A percentile compares a stretch with the other conserved stretches of the same genome.
These are phyloP conservation scores for Allium fistulosum DNA, from an alignment of 106 monocot genomes.

Conservation along the genomic window DNA sequence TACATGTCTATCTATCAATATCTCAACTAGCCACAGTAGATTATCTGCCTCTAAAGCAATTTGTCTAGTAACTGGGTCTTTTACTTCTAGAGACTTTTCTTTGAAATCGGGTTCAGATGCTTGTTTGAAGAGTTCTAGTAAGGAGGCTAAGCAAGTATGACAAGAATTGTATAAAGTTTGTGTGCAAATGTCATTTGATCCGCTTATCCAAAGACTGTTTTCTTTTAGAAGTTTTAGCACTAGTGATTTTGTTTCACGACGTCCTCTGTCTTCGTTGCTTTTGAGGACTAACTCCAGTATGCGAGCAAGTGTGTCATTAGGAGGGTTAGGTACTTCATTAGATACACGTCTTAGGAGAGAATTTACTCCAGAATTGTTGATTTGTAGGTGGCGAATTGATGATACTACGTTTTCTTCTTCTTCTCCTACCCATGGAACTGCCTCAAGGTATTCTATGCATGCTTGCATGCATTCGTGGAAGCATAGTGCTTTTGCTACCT, in stretches of 20 bases:
- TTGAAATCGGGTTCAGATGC: conserved; percentile 45
- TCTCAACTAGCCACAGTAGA: conserved; percentile 82
- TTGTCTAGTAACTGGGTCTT: conserved; percentile 36
- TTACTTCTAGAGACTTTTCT: conserved; percentile 35
- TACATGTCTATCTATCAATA: conserved; percentile 61
- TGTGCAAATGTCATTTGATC: conserved; percentile 46
- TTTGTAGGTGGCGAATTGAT: conserved; percentile 49
- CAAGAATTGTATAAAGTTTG: conserved; percentile 76
- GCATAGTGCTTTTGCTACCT: conserved; percentile 87
- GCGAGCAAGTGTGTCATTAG: conserved; percentile 69
- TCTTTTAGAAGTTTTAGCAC: conserved; percentile 87
- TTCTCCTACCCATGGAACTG: conserved; percentile 92
- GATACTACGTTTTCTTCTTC: conserved; percentile 88
- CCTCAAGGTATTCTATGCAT: conserved; percentile 94
- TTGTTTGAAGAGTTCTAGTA: conserved; percentile 50
- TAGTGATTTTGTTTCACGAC: conserved; percentile 86
- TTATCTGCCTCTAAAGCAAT: conserved; percentile 82
- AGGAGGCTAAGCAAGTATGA: conserved; percentile 47
- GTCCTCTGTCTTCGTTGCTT: conserved; percentile 76
- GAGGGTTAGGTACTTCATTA: conserved; percentile 46
- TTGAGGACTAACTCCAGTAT: conserved; percentile 87
- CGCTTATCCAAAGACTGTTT: conserved; percentile 44
- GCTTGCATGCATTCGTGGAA: conserved; percentile 65
- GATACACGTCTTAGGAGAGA: conserved; percentile 83
- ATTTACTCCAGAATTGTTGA: conserved; percentile 41